Conservation (phyloP, 2,329 filamentous ascomycete species). For the Epicoccum sorghinum region DNA sequence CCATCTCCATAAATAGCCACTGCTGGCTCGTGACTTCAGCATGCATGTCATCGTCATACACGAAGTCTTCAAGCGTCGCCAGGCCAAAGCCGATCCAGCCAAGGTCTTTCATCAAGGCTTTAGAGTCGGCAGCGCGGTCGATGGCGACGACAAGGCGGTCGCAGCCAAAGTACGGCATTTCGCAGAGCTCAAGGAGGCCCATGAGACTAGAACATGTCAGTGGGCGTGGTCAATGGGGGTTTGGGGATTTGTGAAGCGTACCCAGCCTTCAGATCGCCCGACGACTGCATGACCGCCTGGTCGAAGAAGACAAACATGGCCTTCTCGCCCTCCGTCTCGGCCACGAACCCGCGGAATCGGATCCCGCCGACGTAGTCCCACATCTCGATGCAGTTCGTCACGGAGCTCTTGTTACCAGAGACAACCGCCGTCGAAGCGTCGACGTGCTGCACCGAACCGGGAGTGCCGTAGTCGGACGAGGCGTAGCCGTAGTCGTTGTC, state of each 20-base stretch:
- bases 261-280: slow-evolving; percentile 84
- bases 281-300: slow-evolving; percentile 63
- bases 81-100: slow-evolving; percentile 94
- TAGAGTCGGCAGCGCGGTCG: slow-evolving; percentile 69
- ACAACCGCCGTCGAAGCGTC: slow-evolving; percentile 7
- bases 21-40: slow-evolving; percentile 67
- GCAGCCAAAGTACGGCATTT: slow-evolving; percentile 73
- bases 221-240: neutral
- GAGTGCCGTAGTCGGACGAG: slow-evolving; percentile 40
- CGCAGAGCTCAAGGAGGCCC: slow-evolving; percentile 86
- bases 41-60: slow-evolving; percentile 54
- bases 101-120: slow-evolving; percentile 76
- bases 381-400: slow-evolving; percentile 74
- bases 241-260: slow-evolving; percentile 55
- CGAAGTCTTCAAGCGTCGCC: slow-evolving; percentile 79
- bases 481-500: slow-evolving; percentile 30
- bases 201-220: slow-evolving; percentile 60
- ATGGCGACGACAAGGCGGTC: slow-evolving; percentile 80
- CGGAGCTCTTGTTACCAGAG: slow-evolving; percentile 33
- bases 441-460: slow-evolving; percentile 31
- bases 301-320: slow-evolving; percentile 91
- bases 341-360: slow-evolving; percentile 85
- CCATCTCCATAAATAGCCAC: slow-evolving; percentile 91
- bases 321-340: slow-evolving; percentile 71
- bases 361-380: slow-evolving; percentile 86